Conservation (phyloP, 2,329 filamentous ascomycete genomes). For the Fusarium luffae region DNA sequence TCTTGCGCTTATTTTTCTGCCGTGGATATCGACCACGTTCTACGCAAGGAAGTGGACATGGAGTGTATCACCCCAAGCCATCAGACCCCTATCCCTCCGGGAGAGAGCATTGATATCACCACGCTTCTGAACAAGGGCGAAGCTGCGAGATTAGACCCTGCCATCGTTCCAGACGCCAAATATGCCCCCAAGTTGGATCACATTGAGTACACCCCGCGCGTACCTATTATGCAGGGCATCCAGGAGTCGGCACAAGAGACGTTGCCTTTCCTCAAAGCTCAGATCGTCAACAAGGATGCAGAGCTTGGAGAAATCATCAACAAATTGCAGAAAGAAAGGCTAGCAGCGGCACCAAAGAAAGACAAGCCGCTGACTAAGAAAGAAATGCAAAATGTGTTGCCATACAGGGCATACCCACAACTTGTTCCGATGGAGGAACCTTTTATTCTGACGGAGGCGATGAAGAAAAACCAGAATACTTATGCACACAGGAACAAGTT, state of each 20-base stretch:
- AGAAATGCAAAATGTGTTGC: conserved; percentile 48
- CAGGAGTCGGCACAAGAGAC: conserved; percentile 60
- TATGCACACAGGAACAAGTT: conserved; percentile 42
- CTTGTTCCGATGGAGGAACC: conserved; percentile 52
- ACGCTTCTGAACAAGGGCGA: conserved; percentile 80
- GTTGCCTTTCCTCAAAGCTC: conserved; percentile 79
- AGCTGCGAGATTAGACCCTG: conserved; percentile 74
- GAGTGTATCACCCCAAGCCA: conserved; percentile 94
- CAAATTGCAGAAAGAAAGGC: conserved; percentile 58
- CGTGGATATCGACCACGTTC: conserved; percentile 91
- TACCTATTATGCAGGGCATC: conserved; percentile 82
- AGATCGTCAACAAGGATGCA: conserved; percentile 79
- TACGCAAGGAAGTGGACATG: conserved; percentile 99
- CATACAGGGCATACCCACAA: conserved; percentile 51
- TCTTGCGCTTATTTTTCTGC: conserved; percentile 96
- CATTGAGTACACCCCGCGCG: conserved; percentile 76
- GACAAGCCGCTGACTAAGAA: conserved; percentile 42
- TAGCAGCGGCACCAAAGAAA: conserved; percentile 37
- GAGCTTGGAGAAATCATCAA: conserved; percentile 81
- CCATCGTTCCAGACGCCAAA: conserved; percentile 64
- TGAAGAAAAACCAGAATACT: conserved; percentile 38
- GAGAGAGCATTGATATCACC: conserved; percentile 86
- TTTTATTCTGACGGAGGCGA: conserved; percentile 51
- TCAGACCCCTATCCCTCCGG: conserved; percentile 78
- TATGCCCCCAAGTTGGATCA: conserved; percentile 67